Evolutionary conservation across 768 basidiomycete species (phyloP), one percentile per base, ranked within the genome.

Genomic region (Lactarius tabidus): DNA sequence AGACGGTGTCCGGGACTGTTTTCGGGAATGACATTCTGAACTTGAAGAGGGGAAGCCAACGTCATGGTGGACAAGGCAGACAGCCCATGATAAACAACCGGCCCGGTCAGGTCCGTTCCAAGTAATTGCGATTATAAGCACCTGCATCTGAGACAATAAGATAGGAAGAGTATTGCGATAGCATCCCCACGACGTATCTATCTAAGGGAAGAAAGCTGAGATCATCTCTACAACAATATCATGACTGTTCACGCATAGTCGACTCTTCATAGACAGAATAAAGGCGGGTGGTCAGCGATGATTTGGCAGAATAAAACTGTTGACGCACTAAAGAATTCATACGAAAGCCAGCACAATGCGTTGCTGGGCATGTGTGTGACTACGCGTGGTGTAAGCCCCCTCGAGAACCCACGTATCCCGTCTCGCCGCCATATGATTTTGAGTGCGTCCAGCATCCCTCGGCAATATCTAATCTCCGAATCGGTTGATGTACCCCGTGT

Each of bases 341-440:
- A 95, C 60, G 94, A 95, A 74, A 95, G 79, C 97, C 96, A 99
- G 77, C 92, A 96, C 57, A 99, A 81, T 12, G 97, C 97, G 60
- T 96, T 97, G 74, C 92, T 95, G 7, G 97, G 97, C 87, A 98
- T 92, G 71, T 91, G 92, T 29, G 95, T 96, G 75, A 98, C 78
- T 59, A 99, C 87, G 54, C 97, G 85, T 8, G 97, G 97, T 60
- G 93, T 83, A 71, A 98, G 78, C 29, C 97, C 97, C 70, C 97
- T 81, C 60, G 81, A 79, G 72, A 98, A 93, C 0, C 97, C 97
- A 72, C 80, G 89, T 29, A 89, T 53, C 7, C 97, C 96, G 66
- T 98, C 91, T 70, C 91, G 80, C 71, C 76, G 78, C 89, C 90
- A 91, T 65, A 99, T 95, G 65, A 98, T 87, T 71, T 85, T 81